phyloP scores from a whole-genome alignment of 202 grass and related monocot species.

The Brachypodium distachyon region DNA sequence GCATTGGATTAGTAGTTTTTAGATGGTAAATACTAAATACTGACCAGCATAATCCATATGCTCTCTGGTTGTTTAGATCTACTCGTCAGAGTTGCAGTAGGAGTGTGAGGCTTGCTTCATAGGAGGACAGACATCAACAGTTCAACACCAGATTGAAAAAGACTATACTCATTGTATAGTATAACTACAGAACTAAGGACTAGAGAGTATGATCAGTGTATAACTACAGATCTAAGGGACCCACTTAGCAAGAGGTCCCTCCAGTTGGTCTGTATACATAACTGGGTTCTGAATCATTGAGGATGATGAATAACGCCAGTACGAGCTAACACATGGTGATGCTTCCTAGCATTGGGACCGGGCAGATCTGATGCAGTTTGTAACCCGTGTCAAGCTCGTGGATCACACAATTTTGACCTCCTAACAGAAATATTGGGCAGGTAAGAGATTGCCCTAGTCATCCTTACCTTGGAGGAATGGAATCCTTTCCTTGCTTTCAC shows the following conservation, averaged over 20 bases:
- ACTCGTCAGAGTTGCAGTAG: background rate
- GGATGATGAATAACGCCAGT: background rate
- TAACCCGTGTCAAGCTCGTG: background rate
- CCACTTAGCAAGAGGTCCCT: constrained; percentile 1
- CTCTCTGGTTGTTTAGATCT: background rate
- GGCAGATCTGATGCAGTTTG: constrained; percentile 10
- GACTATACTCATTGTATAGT: background rate
- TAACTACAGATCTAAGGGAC: background rate
- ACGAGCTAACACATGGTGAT: constrained; percentile 32
- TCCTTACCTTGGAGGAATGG: background rate
- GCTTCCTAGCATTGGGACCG: background rate
- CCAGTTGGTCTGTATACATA: background rate
- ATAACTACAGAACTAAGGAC: background rate
- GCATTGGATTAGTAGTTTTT: background rate
- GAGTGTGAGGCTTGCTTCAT: background rate
- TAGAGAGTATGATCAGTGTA: background rate
- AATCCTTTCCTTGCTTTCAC: constrained; percentile 5
- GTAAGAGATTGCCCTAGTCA: background rate
- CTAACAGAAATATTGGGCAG: constrained; percentile 4
- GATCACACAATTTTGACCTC: background rate
- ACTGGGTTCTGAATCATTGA: constrained; percentile 39
- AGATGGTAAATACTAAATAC: background rate
- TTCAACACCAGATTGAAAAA: background rate
- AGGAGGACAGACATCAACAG: background rate
- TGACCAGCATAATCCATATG: too few relatives aligned